Conservation (phyloP, 495 filamentous ascomycete species). For the Cryomyces antarcticus region DNA sequence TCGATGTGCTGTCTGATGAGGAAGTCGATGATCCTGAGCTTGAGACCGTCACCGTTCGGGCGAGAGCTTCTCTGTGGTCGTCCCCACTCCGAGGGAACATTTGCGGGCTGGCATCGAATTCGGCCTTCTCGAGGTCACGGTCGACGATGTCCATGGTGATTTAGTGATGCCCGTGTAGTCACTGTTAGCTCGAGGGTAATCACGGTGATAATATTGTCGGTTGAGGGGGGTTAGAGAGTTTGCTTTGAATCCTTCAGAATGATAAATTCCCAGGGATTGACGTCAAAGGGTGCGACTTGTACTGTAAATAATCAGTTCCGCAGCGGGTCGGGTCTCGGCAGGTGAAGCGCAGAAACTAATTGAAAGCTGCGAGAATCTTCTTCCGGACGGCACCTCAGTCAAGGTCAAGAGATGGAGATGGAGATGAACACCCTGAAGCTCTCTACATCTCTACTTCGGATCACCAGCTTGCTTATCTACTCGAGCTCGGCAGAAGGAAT, state of each 20-base stretch:
- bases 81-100: slow-evolving; percentile 3
- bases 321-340: neutral
- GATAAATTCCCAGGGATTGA: neutral
- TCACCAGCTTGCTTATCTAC: too few species aligned
- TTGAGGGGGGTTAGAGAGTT: neutral
- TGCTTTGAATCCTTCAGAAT: neutral
- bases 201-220: neutral
- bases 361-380: too few species aligned
- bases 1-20: slow-evolving; percentile 9
- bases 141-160: slow-evolving; percentile 29
- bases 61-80: slow-evolving; percentile 3
- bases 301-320: neutral
- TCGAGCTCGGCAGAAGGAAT: too few species aligned
- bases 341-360: too few species aligned
- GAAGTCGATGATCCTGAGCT: slow-evolving; percentile 23
- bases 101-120: slow-evolving; percentile 18
- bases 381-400: too few species aligned
- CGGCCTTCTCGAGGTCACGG: slow-evolving; percentile 28
- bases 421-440: too few species aligned
- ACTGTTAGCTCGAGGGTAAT: neutral
- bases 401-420: too few species aligned
- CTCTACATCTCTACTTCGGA: too few species aligned
- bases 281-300: neutral
- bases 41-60: slow-evolving; percentile 9
- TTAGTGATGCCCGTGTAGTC: neutral